These are phyloP conservation scores for Eimeria acervulina DNA, from an alignment of 169 alveolate genomes.

Conservation along the genomic window DNA sequence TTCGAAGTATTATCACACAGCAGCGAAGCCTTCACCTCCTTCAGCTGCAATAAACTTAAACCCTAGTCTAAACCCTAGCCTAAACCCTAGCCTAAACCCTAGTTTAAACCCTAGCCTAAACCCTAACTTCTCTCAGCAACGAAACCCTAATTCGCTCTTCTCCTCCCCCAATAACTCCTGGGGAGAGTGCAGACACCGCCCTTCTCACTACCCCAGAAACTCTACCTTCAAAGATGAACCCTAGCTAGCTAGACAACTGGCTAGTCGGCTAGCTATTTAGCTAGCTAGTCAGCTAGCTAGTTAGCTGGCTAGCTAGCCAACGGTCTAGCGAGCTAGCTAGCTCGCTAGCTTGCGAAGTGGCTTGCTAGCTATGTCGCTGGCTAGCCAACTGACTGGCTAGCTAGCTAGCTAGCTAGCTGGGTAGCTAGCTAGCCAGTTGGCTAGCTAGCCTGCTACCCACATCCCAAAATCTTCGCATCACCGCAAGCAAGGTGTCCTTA, in stretches of 20 bases:
- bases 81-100: conserved; percentile 30
- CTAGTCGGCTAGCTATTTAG: conserved; percentile 15
- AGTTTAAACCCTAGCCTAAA: background rate
- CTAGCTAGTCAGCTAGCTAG: background rate
- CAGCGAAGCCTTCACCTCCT: background rate
- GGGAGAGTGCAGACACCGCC: conserved; percentile 15
- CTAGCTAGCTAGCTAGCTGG: background rate
- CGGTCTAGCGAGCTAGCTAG: background rate
- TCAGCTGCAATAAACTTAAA: background rate
- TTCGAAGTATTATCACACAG: conserved; percentile 9
- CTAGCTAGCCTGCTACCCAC: background rate
- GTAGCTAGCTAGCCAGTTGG: background rate
- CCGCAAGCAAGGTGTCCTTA: too few relatives aligned
- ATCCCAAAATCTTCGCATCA: too few relatives aligned
- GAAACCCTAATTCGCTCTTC: background rate
- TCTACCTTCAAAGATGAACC: conserved; percentile 41
- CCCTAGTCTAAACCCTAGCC: conserved; percentile 35
- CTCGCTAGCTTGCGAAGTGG: background rate
- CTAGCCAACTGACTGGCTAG: background rate
- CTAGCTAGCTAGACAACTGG: conserved; percentile 50
- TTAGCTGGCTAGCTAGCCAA: background rate
- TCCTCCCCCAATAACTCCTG: conserved; percentile 41
- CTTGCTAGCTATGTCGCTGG: background rate
- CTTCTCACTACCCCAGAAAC: conserved; percentile 21
- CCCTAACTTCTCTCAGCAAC: background rate